These are phyloP conservation scores for Venturia asperata DNA, from an alignment of 2,329 filamentous ascomycete species.

Conservation along the genomic window DNA sequence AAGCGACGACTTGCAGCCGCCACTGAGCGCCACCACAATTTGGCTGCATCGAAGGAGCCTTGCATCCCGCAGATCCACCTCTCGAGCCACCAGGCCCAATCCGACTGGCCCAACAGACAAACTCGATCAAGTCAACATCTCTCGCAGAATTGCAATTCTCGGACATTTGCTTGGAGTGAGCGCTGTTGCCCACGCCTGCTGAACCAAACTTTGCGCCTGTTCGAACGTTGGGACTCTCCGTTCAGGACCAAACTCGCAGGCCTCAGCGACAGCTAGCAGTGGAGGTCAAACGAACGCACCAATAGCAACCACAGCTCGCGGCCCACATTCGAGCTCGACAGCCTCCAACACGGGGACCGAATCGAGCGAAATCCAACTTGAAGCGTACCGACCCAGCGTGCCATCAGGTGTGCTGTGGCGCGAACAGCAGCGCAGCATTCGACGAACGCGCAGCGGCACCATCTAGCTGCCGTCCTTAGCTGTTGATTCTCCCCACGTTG, in stretches of 20 bases:
- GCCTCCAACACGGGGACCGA: slow-evolving; percentile 12
- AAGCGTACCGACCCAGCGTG: neutral
- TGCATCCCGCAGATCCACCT: slow-evolving; percentile 11
- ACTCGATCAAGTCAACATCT: neutral
- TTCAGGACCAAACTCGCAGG: neutral
- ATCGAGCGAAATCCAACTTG: neutral
- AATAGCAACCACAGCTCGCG: slow-evolving; percentile 6
- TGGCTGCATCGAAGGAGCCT: slow-evolving; percentile 4
- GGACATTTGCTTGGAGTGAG: neutral
- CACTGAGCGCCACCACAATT: slow-evolving; percentile 11
- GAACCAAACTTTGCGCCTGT: neutral
- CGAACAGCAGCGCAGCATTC: neutral
- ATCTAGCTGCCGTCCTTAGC: slow-evolving; percentile 15
- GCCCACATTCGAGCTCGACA: slow-evolving; percentile 1
- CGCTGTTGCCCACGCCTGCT: neutral
- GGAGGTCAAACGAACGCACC: neutral
- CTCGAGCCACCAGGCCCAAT: neutral
- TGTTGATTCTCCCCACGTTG: slow-evolving; percentile 8
- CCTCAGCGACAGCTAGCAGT: neutral
- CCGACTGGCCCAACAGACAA: neutral
- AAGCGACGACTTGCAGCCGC: slow-evolving; percentile 14
- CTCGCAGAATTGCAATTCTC: neutral
- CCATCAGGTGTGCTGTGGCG: slow-evolving; percentile 5
- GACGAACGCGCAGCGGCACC: neutral
- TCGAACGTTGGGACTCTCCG: neutral